Percentiles rank a stretch among this genome's conserved stretches.
Conservation (phyloP, 805 yeast genomes). For the Kodamaea sagamina region DNA sequence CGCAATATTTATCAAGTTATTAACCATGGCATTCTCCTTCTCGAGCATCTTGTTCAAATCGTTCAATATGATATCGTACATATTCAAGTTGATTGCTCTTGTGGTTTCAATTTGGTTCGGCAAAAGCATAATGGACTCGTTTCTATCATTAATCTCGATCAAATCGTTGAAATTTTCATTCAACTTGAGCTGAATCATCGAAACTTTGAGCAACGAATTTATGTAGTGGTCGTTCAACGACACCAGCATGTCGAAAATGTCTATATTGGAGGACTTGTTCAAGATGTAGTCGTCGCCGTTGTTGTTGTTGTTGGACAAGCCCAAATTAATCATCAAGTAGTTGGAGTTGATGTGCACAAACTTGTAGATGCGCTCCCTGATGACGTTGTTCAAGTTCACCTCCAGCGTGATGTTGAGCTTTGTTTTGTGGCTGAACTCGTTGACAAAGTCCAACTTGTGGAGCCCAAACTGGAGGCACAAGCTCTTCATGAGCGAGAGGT, state of each 20-base stretch:
- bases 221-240: slow-evolving; percentile 24
- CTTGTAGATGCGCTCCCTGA: slow-evolving; percentile 45
- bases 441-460: slow-evolving; percentile 42
- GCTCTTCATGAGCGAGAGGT: slow-evolving; percentile 40
- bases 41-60: slow-evolving; percentile 24
- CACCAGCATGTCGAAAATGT: slow-evolving; percentile 14
- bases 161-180: slow-evolving; percentile 40
- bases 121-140: slow-evolving; percentile 15
- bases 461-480: slow-evolving; percentile 45
- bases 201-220: slow-evolving; percentile 29
- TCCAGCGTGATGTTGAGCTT: slow-evolving; percentile 25
- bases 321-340: slow-evolving; percentile 44
- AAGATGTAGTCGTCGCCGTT: slow-evolving; percentile 39
- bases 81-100: slow-evolving; percentile 39
- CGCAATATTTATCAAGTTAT: slow-evolving; percentile 32
- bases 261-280: slow-evolving; percentile 27
- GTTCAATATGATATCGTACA: slow-evolving; percentile 44
- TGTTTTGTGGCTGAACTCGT: slow-evolving; percentile 42
- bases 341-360: slow-evolving; percentile 44
- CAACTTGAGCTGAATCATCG: slow-evolving; percentile 41
- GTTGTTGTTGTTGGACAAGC: slow-evolving; percentile 32
- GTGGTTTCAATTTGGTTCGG: slow-evolving; percentile 26
- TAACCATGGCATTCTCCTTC: slow-evolving; percentile 20
- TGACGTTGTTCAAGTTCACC: slow-evolving; percentile 33
- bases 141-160: slow-evolving; percentile 19